Evolutionary conservation across 495 filamentous ascomycete genomes (phyloP).

Genomic region (Talaromyces liani): DNA sequence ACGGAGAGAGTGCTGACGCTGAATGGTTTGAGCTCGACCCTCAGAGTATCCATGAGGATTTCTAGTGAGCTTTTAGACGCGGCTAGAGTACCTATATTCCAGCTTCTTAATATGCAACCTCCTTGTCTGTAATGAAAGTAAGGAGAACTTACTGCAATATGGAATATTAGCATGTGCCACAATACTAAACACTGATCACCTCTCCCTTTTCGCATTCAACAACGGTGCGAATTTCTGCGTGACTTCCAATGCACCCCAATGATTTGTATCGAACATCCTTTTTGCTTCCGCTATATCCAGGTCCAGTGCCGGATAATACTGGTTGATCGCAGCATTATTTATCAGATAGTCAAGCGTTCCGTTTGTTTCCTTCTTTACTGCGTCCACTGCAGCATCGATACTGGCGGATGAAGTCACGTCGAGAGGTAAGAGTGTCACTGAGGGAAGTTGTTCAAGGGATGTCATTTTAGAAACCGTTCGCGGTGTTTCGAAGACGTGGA

Average conservation of each 20-base stretch:
- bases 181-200: constrained; percentile 40
- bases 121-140: neutral
- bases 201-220: constrained; percentile 36
- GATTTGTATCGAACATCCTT: constrained; percentile 45
- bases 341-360: constrained; percentile 47
- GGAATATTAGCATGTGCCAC: constrained; percentile 34
- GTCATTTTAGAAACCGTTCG: constrained; percentile 35
- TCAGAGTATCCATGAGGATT: constrained; percentile 33
- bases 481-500: constrained; percentile 51
- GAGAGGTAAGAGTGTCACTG: constrained; percentile 15
- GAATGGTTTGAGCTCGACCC: constrained; percentile 47
- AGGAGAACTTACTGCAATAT: constrained; percentile 25
- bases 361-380: constrained; percentile 48
- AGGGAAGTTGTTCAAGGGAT: constrained; percentile 5
- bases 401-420: constrained; percentile 17
- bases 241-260: constrained; percentile 43
- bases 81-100: constrained; percentile 26
- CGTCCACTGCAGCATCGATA: constrained; percentile 25
- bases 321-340: constrained; percentile 46
- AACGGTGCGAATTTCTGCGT: constrained; percentile 47
- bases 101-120: neutral
- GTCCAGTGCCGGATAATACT: constrained; percentile 39
- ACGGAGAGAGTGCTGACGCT: constrained; percentile 12
- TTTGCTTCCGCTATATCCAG: constrained; percentile 32
- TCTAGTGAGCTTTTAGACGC: constrained; percentile 47